Evolutionary conservation across 352 stramenopile genomes (phyloP).

Genomic region (Globisporangium canariense): DNA sequence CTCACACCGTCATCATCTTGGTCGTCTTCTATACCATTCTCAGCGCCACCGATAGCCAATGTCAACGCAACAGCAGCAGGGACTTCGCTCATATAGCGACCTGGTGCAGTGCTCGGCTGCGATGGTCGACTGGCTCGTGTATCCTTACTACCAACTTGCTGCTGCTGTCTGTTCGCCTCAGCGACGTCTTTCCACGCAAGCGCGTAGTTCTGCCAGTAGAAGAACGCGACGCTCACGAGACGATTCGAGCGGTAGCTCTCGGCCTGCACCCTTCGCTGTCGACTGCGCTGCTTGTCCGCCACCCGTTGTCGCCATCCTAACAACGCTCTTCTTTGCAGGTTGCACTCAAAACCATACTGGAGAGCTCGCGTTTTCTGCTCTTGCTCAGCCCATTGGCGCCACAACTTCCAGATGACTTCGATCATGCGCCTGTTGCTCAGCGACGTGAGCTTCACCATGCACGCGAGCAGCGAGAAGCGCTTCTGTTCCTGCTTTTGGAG

Average conservation of each 20-base stretch:
- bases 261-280: slow-evolving; percentile 19
- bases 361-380: slow-evolving; percentile 12
- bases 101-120: background rate
- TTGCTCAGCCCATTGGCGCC: slow-evolving; percentile 16
- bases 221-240: slow-evolving; percentile 41
- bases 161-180: slow-evolving; percentile 15
- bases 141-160: background rate
- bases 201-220: slow-evolving; percentile 76
- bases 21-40: slow-evolving; percentile 12
- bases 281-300: slow-evolving; percentile 4
- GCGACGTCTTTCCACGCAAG: slow-evolving; percentile 62
- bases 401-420: slow-evolving; percentile 22
- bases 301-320: slow-evolving; percentile 13
- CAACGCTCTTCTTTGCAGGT: slow-evolving; percentile 9
- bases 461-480: slow-evolving; percentile 44
- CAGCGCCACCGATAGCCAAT: background rate
- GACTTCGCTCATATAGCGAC: background rate
- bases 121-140: too few relatives aligned
- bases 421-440: slow-evolving; percentile 16
- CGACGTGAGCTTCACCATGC: slow-evolving; percentile 45
- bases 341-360: slow-evolving; percentile 8
- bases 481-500: slow-evolving; percentile 29
- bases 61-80: background rate
- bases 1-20: slow-evolving; percentile 13
- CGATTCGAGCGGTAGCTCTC: slow-evolving; percentile 26